phyloP scores from a whole-genome alignment of 208 protist genomes.

The Endotrypanum monterogeii region DNA sequence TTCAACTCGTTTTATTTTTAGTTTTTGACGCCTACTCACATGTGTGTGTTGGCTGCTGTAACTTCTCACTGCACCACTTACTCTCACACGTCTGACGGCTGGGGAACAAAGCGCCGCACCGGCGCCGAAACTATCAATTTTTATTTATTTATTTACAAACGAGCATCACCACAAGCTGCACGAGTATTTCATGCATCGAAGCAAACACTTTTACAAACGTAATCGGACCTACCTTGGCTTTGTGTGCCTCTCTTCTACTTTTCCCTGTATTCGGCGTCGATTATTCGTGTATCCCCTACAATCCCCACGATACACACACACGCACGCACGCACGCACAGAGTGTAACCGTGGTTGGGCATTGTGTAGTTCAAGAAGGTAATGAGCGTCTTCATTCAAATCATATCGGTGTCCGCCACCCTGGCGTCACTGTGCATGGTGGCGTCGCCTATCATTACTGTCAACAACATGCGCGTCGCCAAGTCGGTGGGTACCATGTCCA shows the following conservation, averaged over 20 bases:
- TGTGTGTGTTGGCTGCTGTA: no score
- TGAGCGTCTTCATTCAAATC: conserved; percentile 37
- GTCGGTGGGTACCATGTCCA: conserved; percentile 53
- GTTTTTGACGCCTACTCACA: not conserved
- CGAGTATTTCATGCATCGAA: no score
- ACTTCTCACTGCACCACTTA: not conserved
- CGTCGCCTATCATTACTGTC: conserved; percentile 56
- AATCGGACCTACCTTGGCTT: no score
- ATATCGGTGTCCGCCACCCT: conserved; percentile 44
- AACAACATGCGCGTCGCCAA: conserved; percentile 37
- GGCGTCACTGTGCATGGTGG: conserved; percentile 56
- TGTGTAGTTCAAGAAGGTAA: not conserved
- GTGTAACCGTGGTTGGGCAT: not conserved
- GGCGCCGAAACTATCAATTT: no score
- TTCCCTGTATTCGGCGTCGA: no score
- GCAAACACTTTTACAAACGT: no score
- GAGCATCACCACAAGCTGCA: no score
- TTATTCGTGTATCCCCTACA: no score
- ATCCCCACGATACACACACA: not conserved
- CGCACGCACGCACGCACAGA: not conserved
- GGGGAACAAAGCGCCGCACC: no score
- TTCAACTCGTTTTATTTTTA: not conserved
- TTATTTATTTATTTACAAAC: no score
- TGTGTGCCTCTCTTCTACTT: no score
- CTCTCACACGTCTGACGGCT: no score